A percentile compares a stretch with the other conserved stretches of the same genome.
These are phyloP conservation scores for Meira nashicola DNA, from an alignment of 1,284 basidiomycete species.

Conservation along the genomic window DNA sequence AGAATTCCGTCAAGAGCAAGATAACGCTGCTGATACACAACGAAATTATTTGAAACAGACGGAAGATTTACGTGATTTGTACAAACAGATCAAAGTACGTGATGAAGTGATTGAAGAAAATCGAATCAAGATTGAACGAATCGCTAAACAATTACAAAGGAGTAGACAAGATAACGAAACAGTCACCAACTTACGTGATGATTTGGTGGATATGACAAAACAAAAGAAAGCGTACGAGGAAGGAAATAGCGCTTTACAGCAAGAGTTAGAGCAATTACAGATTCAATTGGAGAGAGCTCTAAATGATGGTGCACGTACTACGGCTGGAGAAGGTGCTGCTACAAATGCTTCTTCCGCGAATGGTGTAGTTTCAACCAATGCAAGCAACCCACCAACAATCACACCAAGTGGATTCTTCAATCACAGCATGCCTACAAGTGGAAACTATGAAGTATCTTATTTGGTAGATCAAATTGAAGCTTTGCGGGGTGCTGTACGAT, in stretches of 20 bases:
- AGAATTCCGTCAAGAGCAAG: conserved; percentile 75
- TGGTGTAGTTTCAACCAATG: background rate
- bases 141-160: conserved; percentile 84
- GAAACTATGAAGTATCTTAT: conserved; percentile 29
- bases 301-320: conserved; percentile 60
- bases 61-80: conserved; percentile 81
- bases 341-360: background rate
- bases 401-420: background rate
- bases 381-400: background rate
- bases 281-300: conserved; percentile 58
- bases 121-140: conserved; percentile 84
- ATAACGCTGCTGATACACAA: conserved; percentile 86
- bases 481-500: conserved; percentile 80
- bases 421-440: conserved; percentile 14
- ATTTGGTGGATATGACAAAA: conserved; percentile 73
- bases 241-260: conserved; percentile 84
- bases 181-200: conserved; percentile 72
- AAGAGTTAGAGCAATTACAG: conserved; percentile 78
- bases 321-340: conserved; percentile 11
- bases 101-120: conserved; percentile 87
- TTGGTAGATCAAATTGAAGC: conserved; percentile 67
- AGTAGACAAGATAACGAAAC: conserved; percentile 77
- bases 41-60: conserved; percentile 74
- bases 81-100: conserved; percentile 66
- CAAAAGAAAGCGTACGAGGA: conserved; percentile 85